These are phyloP conservation scores for Zelopaecilomyces penicillatus DNA, from an alignment of 2,329 filamentous ascomycete genomes.

Conservation along the genomic window DNA sequence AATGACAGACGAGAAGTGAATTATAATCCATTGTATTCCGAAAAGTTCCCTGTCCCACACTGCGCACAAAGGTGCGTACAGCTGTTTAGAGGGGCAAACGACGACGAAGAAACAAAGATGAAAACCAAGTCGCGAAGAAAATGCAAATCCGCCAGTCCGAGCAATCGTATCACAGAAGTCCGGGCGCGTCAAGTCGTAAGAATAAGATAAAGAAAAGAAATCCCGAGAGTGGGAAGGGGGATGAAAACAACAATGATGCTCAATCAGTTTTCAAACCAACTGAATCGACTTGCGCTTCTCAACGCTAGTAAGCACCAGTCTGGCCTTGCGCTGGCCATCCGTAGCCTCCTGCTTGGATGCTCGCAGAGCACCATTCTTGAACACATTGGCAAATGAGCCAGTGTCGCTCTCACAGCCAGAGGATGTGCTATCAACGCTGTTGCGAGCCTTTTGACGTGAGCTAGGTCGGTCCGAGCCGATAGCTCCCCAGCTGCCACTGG, in stretches of 20 bases:
- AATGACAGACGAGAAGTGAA: conserved; percentile 34
- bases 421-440: conserved; percentile 56
- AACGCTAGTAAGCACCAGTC: conserved; percentile 78
- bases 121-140: conserved; percentile 10
- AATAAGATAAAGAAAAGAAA: conserved; percentile 18
- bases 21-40: conserved; percentile 24
- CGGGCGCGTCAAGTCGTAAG: conserved; percentile 30
- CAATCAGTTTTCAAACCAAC: conserved; percentile 13
- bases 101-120: conserved; percentile 6
- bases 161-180: conserved; percentile 29
- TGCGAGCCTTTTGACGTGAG: conserved; percentile 57
- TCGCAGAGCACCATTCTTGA: conserved; percentile 50
- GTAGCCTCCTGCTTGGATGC: conserved; percentile 46
- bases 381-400: conserved; percentile 57
- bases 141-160: conserved; percentile 26
- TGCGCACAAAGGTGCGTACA: conserved; percentile 10
- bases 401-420: conserved; percentile 38
- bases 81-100: background rate
- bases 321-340: conserved; percentile 67
- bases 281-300: conserved; percentile 69
- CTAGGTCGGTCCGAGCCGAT: conserved; percentile 81
- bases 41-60: conserved; percentile 10
- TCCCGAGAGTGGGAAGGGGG: conserved; percentile 9
- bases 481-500: conserved; percentile 64
- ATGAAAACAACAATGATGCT: conserved; percentile 10